Base-by-base conservation (phyloP, 2,329 filamentous ascomycete species). In the Trichoderma gracile region DNA sequence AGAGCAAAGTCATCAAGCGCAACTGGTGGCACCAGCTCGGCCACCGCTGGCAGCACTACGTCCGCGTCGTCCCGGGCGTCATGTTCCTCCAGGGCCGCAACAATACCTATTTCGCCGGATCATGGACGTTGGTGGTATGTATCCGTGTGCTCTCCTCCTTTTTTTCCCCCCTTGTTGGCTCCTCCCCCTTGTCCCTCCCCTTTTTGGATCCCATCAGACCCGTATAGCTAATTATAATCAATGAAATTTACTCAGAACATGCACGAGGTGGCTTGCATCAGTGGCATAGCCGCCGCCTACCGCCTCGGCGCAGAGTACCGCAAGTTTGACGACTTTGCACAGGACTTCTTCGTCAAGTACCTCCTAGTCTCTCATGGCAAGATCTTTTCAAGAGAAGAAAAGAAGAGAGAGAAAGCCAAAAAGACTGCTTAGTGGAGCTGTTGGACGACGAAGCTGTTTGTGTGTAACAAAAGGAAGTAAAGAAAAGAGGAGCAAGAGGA, bases 21-120 rank as follows among this genome's bases (percentile, higher is more conserved):
- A 84, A 89, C 67, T 89, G 86, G 86, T 89, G 87, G 86, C 86
- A 89, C 71, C 86, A 89, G 73, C 79, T 89, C 12, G 86, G 86
- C 63, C 86, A 89, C 69, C 79, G 81, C 3, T 89, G 82, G 81
- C 84, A 85, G 40, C 86, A 89, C 69, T 89, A 88, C 70, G 71
- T 84, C 1, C 81, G 85, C 40, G 86, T 89, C 1, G 87, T 92
- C 1, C 89, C 89, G 0, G 86, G 86, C 67, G 84, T 92, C 82
- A 89, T 89, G 87, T 84, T 89, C 25, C 81, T 92, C 3, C 88
- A 92, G 68, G 88, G 87, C 0, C 83, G 80, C 66, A 85, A 85
- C 27, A 78, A 80, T 55, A 91, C 89, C 0, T 78, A 81, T 23
- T 91, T 86, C 71, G 88, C 88, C 0, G 85, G 85, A 1, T 82